Conservation (phyloP, 129 eudicot species). For the Smallanthus sonchifolius region DNA sequence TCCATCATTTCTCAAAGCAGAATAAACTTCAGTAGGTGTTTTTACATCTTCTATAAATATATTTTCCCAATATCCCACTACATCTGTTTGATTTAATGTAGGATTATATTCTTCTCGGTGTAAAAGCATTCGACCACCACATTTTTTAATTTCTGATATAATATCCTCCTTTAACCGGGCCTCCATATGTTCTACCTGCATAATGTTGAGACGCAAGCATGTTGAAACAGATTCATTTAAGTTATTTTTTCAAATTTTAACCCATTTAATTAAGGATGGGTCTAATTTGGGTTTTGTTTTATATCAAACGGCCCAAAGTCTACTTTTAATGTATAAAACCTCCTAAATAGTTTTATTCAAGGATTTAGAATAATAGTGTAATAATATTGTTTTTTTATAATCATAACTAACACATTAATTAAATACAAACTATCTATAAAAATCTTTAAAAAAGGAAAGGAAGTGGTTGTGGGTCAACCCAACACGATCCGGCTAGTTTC, state of each 20-base stretch:
- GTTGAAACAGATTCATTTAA: background rate
- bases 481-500: background rate
- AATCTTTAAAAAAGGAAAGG: background rate
- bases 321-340: background rate
- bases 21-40: conserved; percentile 84
- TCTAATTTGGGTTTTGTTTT: background rate
- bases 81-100: conserved; percentile 54
- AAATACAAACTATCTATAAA: background rate
- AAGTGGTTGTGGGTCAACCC: background rate
- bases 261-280: background rate
- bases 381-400: background rate
- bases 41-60: conserved; percentile 74
- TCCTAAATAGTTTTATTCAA: background rate
- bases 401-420: background rate
- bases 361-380: background rate
- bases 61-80: conserved; percentile 96
- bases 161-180: conserved; percentile 90
- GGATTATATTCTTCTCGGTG: conserved; percentile 96
- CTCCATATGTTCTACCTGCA: conserved; percentile 89
- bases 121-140: conserved; percentile 95
- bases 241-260: background rate
- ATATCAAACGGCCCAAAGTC: background rate
- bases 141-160: conserved; percentile 62
- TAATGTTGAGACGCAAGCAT: conserved; percentile 12
- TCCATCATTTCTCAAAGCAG: conserved; percentile 58